phyloP scores from a whole-genome alignment of 2,329 filamentous ascomycete genomes.

The Paraphaeosphaeria minitans region DNA sequence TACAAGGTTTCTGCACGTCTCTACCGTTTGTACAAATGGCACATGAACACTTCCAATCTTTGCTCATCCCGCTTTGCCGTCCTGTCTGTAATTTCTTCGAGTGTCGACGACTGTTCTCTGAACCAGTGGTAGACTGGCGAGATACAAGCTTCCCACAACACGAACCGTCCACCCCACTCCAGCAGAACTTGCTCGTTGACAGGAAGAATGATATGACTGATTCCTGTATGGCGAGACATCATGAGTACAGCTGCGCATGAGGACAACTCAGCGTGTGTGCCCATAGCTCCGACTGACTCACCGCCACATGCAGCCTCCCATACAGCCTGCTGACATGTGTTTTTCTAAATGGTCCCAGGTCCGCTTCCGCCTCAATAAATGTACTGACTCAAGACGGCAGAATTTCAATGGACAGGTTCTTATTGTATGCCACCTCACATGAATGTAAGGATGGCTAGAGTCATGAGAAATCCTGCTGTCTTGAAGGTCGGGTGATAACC shows the following conservation, averaged over 20 bases:
- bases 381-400: neutral
- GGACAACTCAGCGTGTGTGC: neutral
- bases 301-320: neutral
- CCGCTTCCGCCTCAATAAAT: neutral
- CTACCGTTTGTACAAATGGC: no score
- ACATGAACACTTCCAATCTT: no score
- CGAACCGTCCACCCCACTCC: no score
- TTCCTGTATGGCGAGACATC: no score
- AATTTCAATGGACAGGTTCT: neutral
- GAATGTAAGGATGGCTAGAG: neutral
- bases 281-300: neutral
- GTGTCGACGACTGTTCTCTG: neutral
- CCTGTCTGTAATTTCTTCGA: neutral
- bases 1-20: no score
- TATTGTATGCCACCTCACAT: neutral
- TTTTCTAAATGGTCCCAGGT: neutral
- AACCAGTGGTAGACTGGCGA: neutral
- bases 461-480: neutral
- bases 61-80: neutral
- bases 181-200: no score
- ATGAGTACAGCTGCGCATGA: neutral
- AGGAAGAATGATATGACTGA: no score
- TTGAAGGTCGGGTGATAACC: neutral
- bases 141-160: neutral
- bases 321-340: neutral